Base-by-base conservation (phyloP, 2,329 filamentous ascomycete genomes). In the Colletotrichum sublineola region DNA sequence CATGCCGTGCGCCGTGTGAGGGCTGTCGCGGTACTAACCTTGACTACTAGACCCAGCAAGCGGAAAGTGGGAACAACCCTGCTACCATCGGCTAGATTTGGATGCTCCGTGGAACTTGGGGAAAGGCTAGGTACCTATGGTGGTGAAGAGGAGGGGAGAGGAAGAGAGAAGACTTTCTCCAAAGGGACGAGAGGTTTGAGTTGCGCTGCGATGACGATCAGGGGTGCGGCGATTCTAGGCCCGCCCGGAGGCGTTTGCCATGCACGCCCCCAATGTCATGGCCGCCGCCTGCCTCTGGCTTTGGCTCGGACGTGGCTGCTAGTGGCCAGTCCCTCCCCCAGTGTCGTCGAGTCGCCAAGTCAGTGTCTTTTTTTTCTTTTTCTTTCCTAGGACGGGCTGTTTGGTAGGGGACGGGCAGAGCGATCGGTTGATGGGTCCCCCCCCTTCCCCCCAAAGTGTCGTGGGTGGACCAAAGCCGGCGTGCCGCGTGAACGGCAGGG, bases 211-310 rank as follows among this genome's bases (percentile, higher is more conserved):
- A 64, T 46, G 33, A n/a, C 52, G 62, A 44, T n/a, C 36, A 42
- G 52, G 68, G 64, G 46, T 46, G 66, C 66, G 66, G 66, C 60
- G 46, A 55, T 69, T 72, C 60, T 63, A 61, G 66, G 46, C 60
- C 66, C 60, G 60, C 58, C 66, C 69, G 55, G 40, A 66, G 66
- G 70, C 46, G 66, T 73, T 73, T 56, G 48, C 63, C 48, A 53
- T 33, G 60, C 70, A 73, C 66, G 55, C 70, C 70, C 70, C 69
- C 58, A 61, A 61, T 70, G 70, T 42, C 70, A 56, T 61, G n/a
- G 64, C 40, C 42, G 15, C n/a, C 20, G 20, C 36, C 31, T 61
- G 40, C 9, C 40, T 48, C 40, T 61, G 40, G 57, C 57, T 61
- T 31, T 62, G 20, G 33, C 44, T 38, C n/a, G 42, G 9, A 14